Evolutionary conservation across 495 filamentous ascomycete genomes (phyloP).

Genomic region (Daldinia childiae): DNA sequence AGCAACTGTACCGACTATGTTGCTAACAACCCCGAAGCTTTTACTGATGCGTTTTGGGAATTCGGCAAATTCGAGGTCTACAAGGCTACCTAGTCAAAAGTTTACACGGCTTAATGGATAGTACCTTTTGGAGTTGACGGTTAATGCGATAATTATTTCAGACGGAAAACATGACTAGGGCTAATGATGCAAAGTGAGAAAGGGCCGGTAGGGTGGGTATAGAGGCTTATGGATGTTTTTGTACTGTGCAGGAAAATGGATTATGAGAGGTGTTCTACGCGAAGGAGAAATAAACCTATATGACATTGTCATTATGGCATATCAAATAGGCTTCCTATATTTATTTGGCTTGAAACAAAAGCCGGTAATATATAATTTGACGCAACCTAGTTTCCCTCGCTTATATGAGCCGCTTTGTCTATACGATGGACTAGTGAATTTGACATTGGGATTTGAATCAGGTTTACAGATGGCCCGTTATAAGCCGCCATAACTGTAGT

Average conservation of each 20-base stretch:
- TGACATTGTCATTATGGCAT: not conserved
- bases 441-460: not conserved
- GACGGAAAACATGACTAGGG: not conserved
- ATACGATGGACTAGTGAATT: not conserved
- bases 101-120: constrained; percentile 11
- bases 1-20: constrained; percentile 69
- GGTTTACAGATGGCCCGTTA: not conserved
- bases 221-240: constrained; percentile 9
- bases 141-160: constrained; percentile 5
- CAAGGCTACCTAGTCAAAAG: constrained; percentile 42
- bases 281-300: not conserved
- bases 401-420: not conserved
- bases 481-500: not conserved
- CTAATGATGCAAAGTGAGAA: constrained; percentile 3
- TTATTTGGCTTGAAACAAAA: not conserved
- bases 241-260: not conserved
- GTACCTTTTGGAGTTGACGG: constrained; percentile 33
- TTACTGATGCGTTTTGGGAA: constrained; percentile 71
- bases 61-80: constrained; percentile 74
- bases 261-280: not conserved
- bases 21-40: constrained; percentile 68
- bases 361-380: constrained; percentile 7
- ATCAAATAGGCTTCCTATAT: constrained; percentile 1
- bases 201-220: not conserved
- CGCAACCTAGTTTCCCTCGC: not conserved